Percentiles rank a stretch among this genome's conserved stretches.
phyloP scores from a whole-genome alignment of 2,329 filamentous ascomycete species.

The Ceratocystis papillata region DNA sequence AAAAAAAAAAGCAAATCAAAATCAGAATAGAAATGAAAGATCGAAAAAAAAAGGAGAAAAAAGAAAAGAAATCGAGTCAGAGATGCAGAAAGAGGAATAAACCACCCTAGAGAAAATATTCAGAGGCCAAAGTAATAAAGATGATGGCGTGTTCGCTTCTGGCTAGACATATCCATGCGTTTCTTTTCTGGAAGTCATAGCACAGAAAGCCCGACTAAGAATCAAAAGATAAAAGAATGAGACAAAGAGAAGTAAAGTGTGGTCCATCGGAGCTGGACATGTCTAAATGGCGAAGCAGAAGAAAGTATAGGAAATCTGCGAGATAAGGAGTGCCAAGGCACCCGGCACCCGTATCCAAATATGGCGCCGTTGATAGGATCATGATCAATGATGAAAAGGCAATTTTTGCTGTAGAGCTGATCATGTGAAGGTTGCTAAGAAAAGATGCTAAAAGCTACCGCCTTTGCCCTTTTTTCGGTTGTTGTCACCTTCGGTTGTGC shows the following conservation, averaged over 20 bases:
- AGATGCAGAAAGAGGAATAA: slow-evolving; percentile 8
- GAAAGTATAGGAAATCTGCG: neutral
- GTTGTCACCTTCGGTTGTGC: slow-evolving; percentile 1
- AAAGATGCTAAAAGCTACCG: slow-evolving; percentile 3
- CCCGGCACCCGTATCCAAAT: neutral
- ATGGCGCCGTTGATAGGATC: neutral
- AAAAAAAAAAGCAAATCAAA: neutral
- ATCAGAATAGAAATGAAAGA: slow-evolving; percentile 9
- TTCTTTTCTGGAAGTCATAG: neutral
- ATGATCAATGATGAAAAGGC: neutral
- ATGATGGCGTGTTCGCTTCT: neutral
- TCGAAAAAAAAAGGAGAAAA: neutral
- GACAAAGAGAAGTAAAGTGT: slow-evolving; percentile 9
- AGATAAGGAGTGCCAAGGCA: neutral
- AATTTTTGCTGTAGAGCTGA: neutral
- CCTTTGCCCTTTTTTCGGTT: slow-evolving; percentile 19
- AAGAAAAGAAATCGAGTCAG: neutral
- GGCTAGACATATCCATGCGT: neutral
- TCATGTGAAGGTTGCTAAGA: neutral
- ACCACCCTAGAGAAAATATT: neutral
- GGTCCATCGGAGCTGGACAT: neutral
- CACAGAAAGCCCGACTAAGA: neutral
- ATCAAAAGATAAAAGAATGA: slow-evolving; percentile 6
- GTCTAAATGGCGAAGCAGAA: slow-evolving; percentile 10
- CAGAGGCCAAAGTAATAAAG: neutral